Conservation (phyloP, 2,329 filamentous ascomycete species). For the Macrophomina tecta region DNA sequence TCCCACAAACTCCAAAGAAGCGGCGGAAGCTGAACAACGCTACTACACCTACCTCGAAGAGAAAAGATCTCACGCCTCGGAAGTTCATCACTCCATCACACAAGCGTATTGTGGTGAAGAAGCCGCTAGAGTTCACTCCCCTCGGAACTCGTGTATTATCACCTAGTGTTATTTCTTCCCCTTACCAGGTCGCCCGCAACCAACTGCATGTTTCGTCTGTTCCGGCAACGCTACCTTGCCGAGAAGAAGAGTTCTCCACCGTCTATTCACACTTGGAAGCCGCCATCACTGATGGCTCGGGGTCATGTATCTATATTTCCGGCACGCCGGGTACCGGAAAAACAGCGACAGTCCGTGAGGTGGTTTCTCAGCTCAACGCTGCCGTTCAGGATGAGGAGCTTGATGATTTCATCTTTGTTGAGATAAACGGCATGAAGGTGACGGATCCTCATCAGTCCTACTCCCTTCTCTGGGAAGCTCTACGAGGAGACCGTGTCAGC, state of each 20-base stretch:
- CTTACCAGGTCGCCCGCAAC: conserved; percentile 88
- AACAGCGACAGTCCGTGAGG: conserved; percentile 95
- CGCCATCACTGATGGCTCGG: conserved; percentile 90
- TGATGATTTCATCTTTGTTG: conserved; percentile 98
- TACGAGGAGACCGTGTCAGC: conserved; percentile 91
- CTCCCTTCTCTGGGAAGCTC: conserved; percentile 90
- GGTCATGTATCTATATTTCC: conserved; percentile 98
- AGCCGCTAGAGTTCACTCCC: conserved; percentile 92
- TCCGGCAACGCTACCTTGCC: conserved; percentile 84
- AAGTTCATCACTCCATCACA: conserved; percentile 68
- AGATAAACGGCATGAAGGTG: conserved; percentile 99
- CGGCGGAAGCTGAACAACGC: conserved; percentile 54
- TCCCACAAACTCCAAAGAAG: conserved; percentile 54
- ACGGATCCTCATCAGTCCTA: conserved; percentile 98
- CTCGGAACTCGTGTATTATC: conserved; percentile 87
- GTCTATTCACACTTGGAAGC: conserved; percentile 94
- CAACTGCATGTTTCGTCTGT: conserved; percentile 94
- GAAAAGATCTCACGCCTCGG: conserved; percentile 54
- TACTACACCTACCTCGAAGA: conserved; percentile 52
- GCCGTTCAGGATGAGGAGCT: conserved; percentile 88
- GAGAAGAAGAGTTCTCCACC: conserved; percentile 87
- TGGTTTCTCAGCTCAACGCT: conserved; percentile 86
- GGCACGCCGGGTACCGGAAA: conserved; percentile 98
- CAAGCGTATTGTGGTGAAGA: conserved; percentile 77
- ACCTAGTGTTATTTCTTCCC: conserved; percentile 78